Percentiles rank a stretch among this genome's conserved stretches.
phyloP scores from a whole-genome alignment of 2,329 filamentous ascomycete genomes.

The Pyrenophora seminiperda region DNA sequence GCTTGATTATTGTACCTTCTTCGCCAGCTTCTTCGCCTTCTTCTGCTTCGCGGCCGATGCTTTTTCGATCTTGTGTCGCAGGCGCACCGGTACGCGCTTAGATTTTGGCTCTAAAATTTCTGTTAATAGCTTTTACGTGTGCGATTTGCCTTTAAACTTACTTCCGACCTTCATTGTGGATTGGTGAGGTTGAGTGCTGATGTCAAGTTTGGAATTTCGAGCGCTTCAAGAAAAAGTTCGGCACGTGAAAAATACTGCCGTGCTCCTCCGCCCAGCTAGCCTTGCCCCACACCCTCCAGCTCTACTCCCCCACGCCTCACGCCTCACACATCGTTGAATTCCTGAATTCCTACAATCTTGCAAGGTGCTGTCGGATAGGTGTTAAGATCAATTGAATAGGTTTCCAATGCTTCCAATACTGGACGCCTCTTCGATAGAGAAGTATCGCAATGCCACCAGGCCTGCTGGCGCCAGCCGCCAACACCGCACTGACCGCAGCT shows the following conservation, averaged over 20 bases:
- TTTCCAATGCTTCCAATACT: too few species aligned
- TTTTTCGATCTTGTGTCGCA: conserved; percentile 96
- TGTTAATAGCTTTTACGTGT: conserved; percentile 8
- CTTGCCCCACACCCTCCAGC: conserved; percentile 1
- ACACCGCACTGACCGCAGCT: too few species aligned
- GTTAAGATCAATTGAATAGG: too few species aligned
- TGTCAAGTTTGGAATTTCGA: conserved; percentile 32
- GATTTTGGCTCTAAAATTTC: conserved; percentile 78
- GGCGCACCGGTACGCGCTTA: conserved; percentile 85
- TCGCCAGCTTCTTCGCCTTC: conserved; percentile 85
- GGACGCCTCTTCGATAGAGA: too few species aligned
- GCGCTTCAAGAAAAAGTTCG: conserved; percentile 25
- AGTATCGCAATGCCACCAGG: too few species aligned
- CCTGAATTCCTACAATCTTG: neutral
- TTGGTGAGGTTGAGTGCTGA: conserved; percentile 19
- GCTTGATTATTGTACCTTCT: conserved; percentile 62
- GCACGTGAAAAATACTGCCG: conserved; percentile 14
- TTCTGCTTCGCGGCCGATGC: conserved; percentile 86
- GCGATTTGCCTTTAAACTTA: conserved; percentile 24
- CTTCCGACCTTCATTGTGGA: conserved; percentile 51
- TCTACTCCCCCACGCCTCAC: conserved; percentile 5
- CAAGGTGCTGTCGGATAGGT: neutral
- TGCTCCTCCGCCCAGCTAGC: conserved; percentile 7
- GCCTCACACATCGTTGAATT: neutral
- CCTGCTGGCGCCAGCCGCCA: neutral